These are phyloP conservation scores for Pichia kudriavzevii DNA, from an alignment of 1,139 yeast genomes.

Conservation along the genomic window DNA sequence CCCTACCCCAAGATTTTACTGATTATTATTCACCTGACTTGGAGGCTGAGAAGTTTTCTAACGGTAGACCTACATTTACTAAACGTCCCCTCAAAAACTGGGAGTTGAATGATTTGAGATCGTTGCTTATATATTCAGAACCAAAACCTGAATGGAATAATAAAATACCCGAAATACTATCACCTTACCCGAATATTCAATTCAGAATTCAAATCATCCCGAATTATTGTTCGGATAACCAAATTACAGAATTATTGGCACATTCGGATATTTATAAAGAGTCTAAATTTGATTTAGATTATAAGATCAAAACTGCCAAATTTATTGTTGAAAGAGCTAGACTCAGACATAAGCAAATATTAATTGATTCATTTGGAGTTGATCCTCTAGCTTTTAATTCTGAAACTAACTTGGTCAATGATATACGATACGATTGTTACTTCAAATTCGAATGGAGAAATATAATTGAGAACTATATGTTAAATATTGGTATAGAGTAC, in stretches of 20 bases:
- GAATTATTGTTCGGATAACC: constrained; percentile 39
- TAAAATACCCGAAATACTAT: constrained; percentile 37
- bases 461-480: constrained; percentile 54
- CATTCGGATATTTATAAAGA: constrained; percentile 53
- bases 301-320: constrained; percentile 49
- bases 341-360: constrained; percentile 34
- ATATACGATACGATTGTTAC: constrained; percentile 20
- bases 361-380: constrained; percentile 24
- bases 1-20: constrained; percentile 40
- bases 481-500: constrained; percentile 61
- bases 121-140: constrained; percentile 45
- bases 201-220: constrained; percentile 42
- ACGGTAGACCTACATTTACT: constrained; percentile 56
- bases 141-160: constrained; percentile 47
- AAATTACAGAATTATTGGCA: constrained; percentile 41
- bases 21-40: constrained; percentile 54
- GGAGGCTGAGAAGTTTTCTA: constrained; percentile 39
- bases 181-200: constrained; percentile 22
- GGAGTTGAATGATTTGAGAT: constrained; percentile 58
- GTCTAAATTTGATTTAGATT: constrained; percentile 43
- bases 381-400: constrained; percentile 16
- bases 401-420: constrained; percentile 11
- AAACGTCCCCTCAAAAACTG: constrained; percentile 54
- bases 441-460: constrained; percentile 52
- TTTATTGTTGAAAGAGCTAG: constrained; percentile 54